Base-by-base conservation (phyloP, 73 alveolate genomes). In the Paramecium primaurelia region DNA sequence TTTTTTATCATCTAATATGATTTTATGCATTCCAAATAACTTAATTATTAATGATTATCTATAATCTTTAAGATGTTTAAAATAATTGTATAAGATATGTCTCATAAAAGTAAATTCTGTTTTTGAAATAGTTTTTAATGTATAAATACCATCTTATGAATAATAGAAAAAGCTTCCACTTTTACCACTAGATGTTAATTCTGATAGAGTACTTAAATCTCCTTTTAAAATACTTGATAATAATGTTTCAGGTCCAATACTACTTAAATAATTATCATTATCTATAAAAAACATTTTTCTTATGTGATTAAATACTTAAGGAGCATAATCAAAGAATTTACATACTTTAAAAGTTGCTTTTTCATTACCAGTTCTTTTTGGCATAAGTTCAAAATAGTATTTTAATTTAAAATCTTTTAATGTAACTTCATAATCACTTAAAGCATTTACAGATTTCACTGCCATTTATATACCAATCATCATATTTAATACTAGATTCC, bases 81-180 rank as follows among this genome's bases (percentile, higher is more conserved):
- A 94, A 92, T 96, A 96, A 91, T 94, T 95, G 47, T 95, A 96
- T 89, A 98, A 93, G 0, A 98, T 97, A 73, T 92, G 83, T 86
- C 95, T 96, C 37, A 98, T 85, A 77, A 96, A 96, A 77, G 92
- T 93, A 77, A 94, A 97, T 92, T 98, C 99, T 28, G 92, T 94
- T 64, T 94, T 92, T 58, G 96, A 86, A 36, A 98, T 96, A 6
- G 99, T 97, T 92, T 98, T 98, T 38, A 98, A 94, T 86, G 97
- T 97, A 84, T 92, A 98, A 75, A 96, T 95, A 8, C 99, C 99
- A 89, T 98, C 99, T 32, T 98, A 96, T 11, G 99, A 97, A 92
- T 97, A 98, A 93, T 98, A 98, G 92, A 98, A 98, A 93, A 98
- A 96, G 36, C 98, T 93, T 14, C 99, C 99, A 80, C 99, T 94